phyloP scores from a whole-genome alignment of 176 grass and related monocot species.

The Avena eriantha region DNA sequence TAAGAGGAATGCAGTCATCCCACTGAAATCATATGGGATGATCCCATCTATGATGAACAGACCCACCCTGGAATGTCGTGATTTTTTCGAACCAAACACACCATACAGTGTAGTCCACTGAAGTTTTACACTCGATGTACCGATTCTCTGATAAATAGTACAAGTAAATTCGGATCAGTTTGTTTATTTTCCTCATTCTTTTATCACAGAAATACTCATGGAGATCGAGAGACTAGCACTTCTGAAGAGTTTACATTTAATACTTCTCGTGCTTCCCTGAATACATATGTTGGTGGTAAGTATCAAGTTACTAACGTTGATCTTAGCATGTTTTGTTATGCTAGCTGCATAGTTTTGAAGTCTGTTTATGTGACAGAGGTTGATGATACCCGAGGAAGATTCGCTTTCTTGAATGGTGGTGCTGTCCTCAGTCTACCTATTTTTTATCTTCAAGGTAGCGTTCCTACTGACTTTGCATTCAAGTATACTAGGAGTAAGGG shows the following conservation, averaged over 20 bases:
- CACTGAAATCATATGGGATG: conserved; percentile 2
- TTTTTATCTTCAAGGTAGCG: conserved; percentile 80
- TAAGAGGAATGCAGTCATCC: background rate
- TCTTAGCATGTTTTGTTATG: conserved; percentile 37
- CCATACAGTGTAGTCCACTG: conserved; percentile 9
- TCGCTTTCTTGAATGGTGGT: conserved; percentile 66
- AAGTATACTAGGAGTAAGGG: conserved; percentile 24
- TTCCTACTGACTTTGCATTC: conserved; percentile 19
- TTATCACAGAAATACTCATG: conserved; percentile 53
- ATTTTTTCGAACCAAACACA: background rate
- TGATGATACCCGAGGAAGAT: conserved; percentile 60
- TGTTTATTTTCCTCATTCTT: conserved; percentile 32
- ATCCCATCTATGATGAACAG: background rate
- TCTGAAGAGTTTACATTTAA: conserved; percentile 56
- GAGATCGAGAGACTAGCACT: conserved; percentile 49
- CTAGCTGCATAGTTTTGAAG: conserved; percentile 25
- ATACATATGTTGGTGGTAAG: conserved; percentile 77
- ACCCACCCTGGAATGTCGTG: background rate
- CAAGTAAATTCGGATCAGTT: background rate
- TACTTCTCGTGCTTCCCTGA: conserved; percentile 61
- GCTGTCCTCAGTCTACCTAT: conserved; percentile 73
- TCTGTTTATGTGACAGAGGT: conserved; percentile 63
- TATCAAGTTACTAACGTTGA: conserved; percentile 23
- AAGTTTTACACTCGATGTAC: background rate
- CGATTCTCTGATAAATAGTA: background rate